These are phyloP conservation scores for Crithidia mellificae DNA, from an alignment of 208 protist genomes.

Conservation along the genomic window DNA sequence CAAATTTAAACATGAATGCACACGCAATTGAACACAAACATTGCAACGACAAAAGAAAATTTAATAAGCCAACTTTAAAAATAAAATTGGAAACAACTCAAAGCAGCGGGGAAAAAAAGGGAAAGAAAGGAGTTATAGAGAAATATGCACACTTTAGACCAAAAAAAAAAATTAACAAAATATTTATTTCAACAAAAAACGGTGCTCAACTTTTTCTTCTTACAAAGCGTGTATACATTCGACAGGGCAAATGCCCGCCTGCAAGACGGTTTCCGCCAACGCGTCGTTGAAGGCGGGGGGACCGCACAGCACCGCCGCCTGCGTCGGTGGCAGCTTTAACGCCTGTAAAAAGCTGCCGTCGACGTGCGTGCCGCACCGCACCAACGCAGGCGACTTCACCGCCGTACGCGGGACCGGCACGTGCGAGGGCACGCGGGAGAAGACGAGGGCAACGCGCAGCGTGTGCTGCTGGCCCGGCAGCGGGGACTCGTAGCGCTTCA, in stretches of 20 bases:
- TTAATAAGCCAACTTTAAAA: too few species aligned
- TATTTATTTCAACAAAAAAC: too few species aligned
- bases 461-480: constrained; percentile 14
- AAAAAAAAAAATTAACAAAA: too few species aligned
- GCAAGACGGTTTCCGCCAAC: constrained; percentile 27
- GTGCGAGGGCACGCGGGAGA: constrained; percentile 7
- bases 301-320: constrained; percentile 61
- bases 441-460: constrained; percentile 19
- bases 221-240: constrained; percentile 43
- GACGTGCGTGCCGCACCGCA: constrained; percentile 22
- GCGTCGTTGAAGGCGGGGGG: constrained; percentile 50
- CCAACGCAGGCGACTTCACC: constrained; percentile 1
- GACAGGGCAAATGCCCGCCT: constrained; percentile 36
- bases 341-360: constrained; percentile 4
- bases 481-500: constrained; percentile 12
- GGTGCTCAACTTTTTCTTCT: too few species aligned
- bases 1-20: too few species aligned
- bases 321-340: constrained; percentile 7
- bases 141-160: too few species aligned
- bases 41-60: too few species aligned
- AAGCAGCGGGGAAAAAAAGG: too few species aligned
- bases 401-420: constrained; percentile 2
- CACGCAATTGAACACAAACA: too few species aligned
- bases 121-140: too few species aligned
- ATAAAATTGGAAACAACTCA: too few species aligned